Conservation (phyloP, 2,329 filamentous ascomycete species). For the Aureobasidium namibiae region DNA sequence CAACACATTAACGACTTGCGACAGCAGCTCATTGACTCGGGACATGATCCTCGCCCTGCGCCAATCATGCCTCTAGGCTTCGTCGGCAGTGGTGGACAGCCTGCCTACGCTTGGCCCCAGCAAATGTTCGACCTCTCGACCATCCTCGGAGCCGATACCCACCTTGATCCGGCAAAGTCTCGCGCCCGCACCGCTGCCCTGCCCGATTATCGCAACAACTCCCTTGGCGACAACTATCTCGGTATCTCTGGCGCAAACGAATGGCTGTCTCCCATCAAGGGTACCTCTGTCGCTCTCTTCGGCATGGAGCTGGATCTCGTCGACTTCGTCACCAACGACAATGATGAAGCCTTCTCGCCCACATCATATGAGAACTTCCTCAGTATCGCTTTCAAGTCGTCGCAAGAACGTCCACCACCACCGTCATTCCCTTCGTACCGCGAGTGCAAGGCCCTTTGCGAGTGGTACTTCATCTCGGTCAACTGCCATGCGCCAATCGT, state of each 20-base stretch:
- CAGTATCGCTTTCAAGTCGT: constrained; percentile 51
- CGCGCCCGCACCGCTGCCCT: constrained; percentile 21
- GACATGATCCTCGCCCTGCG: constrained; percentile 50
- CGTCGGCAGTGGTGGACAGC: not conserved
- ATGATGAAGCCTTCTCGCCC: constrained; percentile 51
- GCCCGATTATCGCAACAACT: constrained; percentile 39
- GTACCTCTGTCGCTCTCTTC: constrained; percentile 67
- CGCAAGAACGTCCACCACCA: constrained; percentile 48
- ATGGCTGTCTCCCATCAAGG: constrained; percentile 64
- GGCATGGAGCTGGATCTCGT: constrained; percentile 74
- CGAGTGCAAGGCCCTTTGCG: constrained; percentile 59
- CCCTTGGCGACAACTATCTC: constrained; percentile 54
- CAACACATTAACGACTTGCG: constrained; percentile 61
- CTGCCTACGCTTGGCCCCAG: constrained; percentile 9
- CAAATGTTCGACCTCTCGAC: constrained; percentile 13
- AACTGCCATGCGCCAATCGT: constrained; percentile 66
- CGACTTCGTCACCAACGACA: constrained; percentile 59
- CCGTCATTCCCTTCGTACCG: constrained; percentile 55
- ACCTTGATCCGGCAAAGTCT: constrained; percentile 9
- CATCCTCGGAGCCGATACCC: constrained; percentile 12
- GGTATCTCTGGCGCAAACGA: constrained; percentile 56
- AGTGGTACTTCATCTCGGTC: constrained; percentile 68
- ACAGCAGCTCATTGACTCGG: constrained; percentile 52
- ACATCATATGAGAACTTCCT: constrained; percentile 66
- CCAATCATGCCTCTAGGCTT: constrained; percentile 11